Base-by-base conservation (phyloP, 2,329 filamentous ascomycete genomes). In the Hymenoscyphus fructigenus region DNA sequence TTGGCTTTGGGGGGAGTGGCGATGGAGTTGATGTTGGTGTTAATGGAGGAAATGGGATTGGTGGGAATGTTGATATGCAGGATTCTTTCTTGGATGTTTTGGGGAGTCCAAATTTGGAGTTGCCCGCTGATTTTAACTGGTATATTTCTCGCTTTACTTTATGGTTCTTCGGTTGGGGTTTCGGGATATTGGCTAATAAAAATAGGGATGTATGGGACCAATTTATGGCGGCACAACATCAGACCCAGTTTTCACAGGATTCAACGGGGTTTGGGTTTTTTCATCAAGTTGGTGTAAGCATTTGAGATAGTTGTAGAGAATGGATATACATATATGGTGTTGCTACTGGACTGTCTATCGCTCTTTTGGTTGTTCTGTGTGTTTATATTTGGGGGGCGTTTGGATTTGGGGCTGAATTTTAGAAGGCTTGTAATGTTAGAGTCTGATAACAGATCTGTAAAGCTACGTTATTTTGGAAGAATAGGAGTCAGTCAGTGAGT, bases 171-270 rank as follows among this genome's bases (percentile, higher is more conserved):
- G 7, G 53, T 15, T 12, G n/a, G 5, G 2, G 4, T 28, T 55
- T 26, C 20, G 17, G 12, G 20, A 20, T 28, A 23, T 59, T 2
- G 34, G 38, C 53, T 66, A 47, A 66, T 55, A 5, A 17, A 44
- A 28, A 36, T 20, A 34, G 71, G 71, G 69, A 69, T 63, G 59
- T 60, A 32, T 73, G 65, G 66, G 69, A 73, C 62, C 66, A 69
- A 34, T 67, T 70, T 12, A 64, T 71, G 23, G 47, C 62, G 20
- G 47, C 57, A 28, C 61, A 65, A 28, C 61, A 65, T 32, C 26
- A 56, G n/a, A 56, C 28, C 26, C 41, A 47, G 4, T 20, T 47
- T 47, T 6, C 17, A 9, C 41, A 9, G 6, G 41, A 17, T 17
- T 15, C 17, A 20, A 20, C 17, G 41, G n/a, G n/a, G 17, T 7